Evolutionary conservation across 768 basidiomycete species (phyloP).

Genomic region (Termitomyces sp.): DNA sequence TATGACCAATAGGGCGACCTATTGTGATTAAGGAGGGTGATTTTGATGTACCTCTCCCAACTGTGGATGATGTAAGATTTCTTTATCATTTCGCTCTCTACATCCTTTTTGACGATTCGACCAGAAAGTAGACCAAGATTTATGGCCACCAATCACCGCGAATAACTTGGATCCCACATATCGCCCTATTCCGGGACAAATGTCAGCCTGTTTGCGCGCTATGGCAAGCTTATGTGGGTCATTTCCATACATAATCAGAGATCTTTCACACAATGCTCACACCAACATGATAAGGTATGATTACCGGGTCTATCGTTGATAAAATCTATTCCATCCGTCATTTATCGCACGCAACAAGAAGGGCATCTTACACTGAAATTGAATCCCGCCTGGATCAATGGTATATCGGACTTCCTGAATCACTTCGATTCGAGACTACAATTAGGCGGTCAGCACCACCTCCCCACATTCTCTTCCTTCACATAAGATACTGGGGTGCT

Average conservation of each 20-base stretch:
- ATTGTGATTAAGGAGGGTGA: conserved; percentile 66
- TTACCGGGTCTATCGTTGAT: conserved; percentile 65
- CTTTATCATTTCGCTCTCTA: neutral
- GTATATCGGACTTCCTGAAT: conserved; percentile 67
- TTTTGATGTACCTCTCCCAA: conserved; percentile 65
- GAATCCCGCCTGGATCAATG: conserved; percentile 72
- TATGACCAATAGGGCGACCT: conserved; percentile 52
- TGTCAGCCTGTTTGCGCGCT: conserved; percentile 56
- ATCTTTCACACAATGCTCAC: neutral
- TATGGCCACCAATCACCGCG: conserved; percentile 49
- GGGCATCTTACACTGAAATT: conserved; percentile 49
- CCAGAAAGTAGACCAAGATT: conserved; percentile 59
- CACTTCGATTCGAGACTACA: conserved; percentile 57
- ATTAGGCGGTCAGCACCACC: conserved; percentile 54
- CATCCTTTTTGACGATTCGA: conserved; percentile 5
- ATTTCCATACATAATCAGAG: conserved; percentile 1
- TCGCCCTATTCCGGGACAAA: conserved; percentile 42
- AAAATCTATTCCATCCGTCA: conserved; percentile 69
- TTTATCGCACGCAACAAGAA: conserved; percentile 43
- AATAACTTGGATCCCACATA: conserved; percentile 41
- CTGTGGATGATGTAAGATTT: conserved; percentile 47
- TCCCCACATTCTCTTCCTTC: conserved; percentile 65
- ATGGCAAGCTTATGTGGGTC: conserved; percentile 57
- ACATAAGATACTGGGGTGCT: conserved; percentile 75
- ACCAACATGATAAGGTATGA: conserved; percentile 44